These are phyloP conservation scores for Anthostomella pinea DNA, from an alignment of 2,329 filamentous ascomycete species.

Conservation along the genomic window DNA sequence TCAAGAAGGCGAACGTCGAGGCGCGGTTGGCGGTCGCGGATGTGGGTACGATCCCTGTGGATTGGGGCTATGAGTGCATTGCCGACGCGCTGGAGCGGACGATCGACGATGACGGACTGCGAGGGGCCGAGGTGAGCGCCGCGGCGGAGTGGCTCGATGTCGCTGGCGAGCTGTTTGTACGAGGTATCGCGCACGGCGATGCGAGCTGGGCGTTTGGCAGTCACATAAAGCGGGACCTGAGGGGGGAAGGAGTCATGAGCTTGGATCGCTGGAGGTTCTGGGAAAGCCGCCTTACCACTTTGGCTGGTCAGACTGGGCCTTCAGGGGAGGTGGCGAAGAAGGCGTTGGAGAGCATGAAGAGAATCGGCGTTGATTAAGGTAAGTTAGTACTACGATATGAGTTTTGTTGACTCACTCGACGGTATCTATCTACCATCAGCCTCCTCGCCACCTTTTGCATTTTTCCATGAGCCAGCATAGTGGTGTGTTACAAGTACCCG, in stretches of 20 bases:
- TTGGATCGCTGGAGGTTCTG: conserved; percentile 5
- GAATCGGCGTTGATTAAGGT: too few relatives aligned
- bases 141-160: conserved; percentile 8
- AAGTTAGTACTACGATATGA: too few relatives aligned
- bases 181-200: conserved; percentile 4
- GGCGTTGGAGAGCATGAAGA: not conserved
- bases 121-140: conserved; percentile 9
- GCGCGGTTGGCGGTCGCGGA: conserved; percentile 2
- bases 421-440: too few relatives aligned
- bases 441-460: conserved; percentile 2
- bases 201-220: conserved; percentile 8
- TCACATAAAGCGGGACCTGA: conserved; percentile 1
- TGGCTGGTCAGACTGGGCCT: too few relatives aligned
- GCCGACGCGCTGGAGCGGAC: conserved; percentile 13
- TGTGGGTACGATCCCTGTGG: conserved; percentile 3
- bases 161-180: conserved; percentile 4
- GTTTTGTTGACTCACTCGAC: too few relatives aligned
- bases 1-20: conserved; percentile 4
- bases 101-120: conserved; percentile 2
- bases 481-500: conserved; percentile 3
- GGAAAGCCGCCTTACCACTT: not conserved
- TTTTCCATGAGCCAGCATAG: conserved; percentile 10
- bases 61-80: conserved; percentile 15
- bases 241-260: conserved; percentile 2
- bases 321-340: not conserved